Percentiles rank a stretch among this genome's conserved stretches.
These are phyloP conservation scores for Turnera subulata DNA, from an alignment of 345 rosid genomes.

Conservation along the genomic window DNA sequence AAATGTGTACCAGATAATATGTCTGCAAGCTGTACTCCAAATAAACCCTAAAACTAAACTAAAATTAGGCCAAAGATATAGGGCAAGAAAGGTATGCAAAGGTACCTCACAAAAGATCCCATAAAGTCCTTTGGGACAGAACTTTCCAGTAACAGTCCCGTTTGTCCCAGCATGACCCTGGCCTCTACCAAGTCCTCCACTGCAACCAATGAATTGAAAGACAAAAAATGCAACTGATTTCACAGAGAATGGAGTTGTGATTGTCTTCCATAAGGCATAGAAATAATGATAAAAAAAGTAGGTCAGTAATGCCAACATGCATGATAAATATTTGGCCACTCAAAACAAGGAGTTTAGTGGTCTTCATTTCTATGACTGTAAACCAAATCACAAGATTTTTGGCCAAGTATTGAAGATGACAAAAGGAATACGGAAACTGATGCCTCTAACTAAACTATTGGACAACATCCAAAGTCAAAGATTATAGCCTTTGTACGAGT, in stretches of 20 bases:
- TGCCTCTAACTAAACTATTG: too few species aligned
- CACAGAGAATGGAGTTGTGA: slow-evolving; percentile 5
- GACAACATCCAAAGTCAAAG: too few species aligned
- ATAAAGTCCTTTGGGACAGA: slow-evolving; percentile 83
- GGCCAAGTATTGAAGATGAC: too few species aligned
- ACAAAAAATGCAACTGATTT: slow-evolving; percentile 16
- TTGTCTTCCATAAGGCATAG: slow-evolving; percentile 4
- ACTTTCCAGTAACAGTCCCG: slow-evolving; percentile 83
- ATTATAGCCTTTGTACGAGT: too few species aligned
- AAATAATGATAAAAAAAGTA: slow-evolving; percentile 4
- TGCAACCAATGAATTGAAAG: slow-evolving; percentile 25
- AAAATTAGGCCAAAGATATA: too few species aligned
- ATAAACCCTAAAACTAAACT: too few species aligned
- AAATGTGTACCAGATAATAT: too few species aligned
- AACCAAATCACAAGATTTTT: neutral
- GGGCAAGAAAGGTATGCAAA: slow-evolving; percentile 2
- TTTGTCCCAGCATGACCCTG: slow-evolving; percentile 60
- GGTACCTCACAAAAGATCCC: slow-evolving; percentile 83
- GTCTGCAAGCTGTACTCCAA: too few species aligned
- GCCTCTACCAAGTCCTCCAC: slow-evolving; percentile 74
- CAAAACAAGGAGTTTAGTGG: slow-evolving; percentile 12
- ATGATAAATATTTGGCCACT: neutral
- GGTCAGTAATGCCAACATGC: slow-evolving; percentile 5
- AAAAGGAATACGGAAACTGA: too few species aligned
- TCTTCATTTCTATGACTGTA: neutral